A percentile compares a stretch with the other conserved stretches of the same genome.
These are phyloP conservation scores for Bothriochloa decipiens DNA, from an alignment of 176 grass and related monocot species.

Conservation along the genomic window DNA sequence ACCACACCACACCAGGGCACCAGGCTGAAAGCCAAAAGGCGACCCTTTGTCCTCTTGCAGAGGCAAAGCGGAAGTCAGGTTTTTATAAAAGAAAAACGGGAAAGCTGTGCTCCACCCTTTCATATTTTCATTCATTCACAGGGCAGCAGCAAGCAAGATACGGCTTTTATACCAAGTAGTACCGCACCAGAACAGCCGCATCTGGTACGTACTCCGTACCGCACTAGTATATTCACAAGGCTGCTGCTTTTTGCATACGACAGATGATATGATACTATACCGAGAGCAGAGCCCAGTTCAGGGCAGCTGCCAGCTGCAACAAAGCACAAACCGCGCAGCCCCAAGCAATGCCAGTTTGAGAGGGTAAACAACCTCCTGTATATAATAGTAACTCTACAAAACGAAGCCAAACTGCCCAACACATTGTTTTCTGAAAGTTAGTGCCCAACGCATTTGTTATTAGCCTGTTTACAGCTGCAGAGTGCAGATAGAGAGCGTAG, in stretches of 20 bases:
- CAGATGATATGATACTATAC: neutral
- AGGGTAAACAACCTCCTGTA: neutral
- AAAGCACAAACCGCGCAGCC: neutral
- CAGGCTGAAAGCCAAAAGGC: slow-evolving; percentile 36
- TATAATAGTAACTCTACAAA: neutral
- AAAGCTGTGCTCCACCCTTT: slow-evolving; percentile 9
- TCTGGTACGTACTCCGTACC: neutral
- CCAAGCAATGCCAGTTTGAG: neutral
- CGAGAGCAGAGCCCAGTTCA: neutral
- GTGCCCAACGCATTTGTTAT: too few relatives aligned
- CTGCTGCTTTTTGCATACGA: neutral
- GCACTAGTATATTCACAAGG: slow-evolving; percentile 11
- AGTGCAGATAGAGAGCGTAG: neutral
- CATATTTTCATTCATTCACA: slow-evolving; percentile 18
- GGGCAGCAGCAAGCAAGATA: neutral
- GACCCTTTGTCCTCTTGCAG: slow-evolving; percentile 46
- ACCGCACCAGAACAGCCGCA: neutral
- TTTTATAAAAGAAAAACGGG: neutral
- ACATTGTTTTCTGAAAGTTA: neutral
- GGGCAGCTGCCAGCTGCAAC: neutral
- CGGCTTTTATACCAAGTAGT: slow-evolving; percentile 18
- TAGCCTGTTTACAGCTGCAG: neutral
- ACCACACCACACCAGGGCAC: neutral
- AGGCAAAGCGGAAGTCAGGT: slow-evolving; percentile 26
- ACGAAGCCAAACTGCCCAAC: neutral